Conservation (phyloP, 2,329 filamentous ascomycete species). For the Aphanoascus verrucosus region DNA sequence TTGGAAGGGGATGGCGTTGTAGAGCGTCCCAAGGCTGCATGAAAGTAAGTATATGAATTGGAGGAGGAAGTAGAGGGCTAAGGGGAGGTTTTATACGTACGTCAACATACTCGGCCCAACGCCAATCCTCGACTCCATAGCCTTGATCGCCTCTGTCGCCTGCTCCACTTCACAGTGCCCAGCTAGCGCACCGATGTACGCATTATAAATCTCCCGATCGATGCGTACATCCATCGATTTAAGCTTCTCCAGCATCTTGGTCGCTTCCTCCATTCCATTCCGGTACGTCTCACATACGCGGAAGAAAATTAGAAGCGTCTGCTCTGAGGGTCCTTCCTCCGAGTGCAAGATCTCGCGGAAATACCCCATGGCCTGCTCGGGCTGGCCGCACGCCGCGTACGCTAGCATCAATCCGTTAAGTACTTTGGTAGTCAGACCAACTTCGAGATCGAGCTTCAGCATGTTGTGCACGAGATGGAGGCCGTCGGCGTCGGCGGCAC, state of each 20-base stretch:
- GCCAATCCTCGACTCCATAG: slow-evolving; percentile 57
- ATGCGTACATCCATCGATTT: slow-evolving; percentile 67
- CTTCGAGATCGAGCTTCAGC: slow-evolving; percentile 78
- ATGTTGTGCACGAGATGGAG: slow-evolving; percentile 78
- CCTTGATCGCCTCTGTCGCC: slow-evolving; percentile 54
- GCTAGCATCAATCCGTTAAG: slow-evolving; percentile 82
- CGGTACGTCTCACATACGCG: slow-evolving; percentile 57
- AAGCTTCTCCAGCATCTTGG: slow-evolving; percentile 47
- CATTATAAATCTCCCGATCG: slow-evolving; percentile 59
- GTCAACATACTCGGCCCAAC: slow-evolving; percentile 57
- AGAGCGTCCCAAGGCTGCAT: slow-evolving; percentile 59
- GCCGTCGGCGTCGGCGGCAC: slow-evolving; percentile 49
- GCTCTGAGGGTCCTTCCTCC: slow-evolving; percentile 74
- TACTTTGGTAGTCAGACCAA: slow-evolving; percentile 59
- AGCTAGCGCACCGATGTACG: slow-evolving; percentile 66
- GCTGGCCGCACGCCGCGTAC: slow-evolving; percentile 59
- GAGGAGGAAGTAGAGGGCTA: not conserved
- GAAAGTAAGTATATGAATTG: not conserved
- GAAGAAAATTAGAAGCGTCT: slow-evolving; percentile 70
- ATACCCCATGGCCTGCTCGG: slow-evolving; percentile 59
- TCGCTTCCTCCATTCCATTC: slow-evolving; percentile 35
- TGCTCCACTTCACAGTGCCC: slow-evolving; percentile 61
- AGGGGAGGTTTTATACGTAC: slow-evolving; percentile 44
- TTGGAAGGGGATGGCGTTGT: slow-evolving; percentile 59
- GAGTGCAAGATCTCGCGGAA: slow-evolving; percentile 78